These are phyloP conservation scores for Clonostachys rosea DNA, from an alignment of 2,329 filamentous ascomycete species.

Conservation along the genomic window DNA sequence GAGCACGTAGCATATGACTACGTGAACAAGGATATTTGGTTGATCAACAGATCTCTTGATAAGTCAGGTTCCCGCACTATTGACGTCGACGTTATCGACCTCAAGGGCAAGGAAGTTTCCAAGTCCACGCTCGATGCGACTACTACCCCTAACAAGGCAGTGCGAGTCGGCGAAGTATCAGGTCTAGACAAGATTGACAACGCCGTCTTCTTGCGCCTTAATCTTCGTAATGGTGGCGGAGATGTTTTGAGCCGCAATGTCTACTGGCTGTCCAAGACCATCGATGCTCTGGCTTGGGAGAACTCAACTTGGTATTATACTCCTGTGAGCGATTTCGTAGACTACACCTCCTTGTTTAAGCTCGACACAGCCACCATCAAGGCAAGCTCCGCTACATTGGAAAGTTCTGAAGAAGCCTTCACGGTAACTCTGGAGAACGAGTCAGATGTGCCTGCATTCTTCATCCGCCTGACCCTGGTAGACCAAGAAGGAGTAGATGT, in stretches of 20 bases:
- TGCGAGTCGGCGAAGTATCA: constrained; percentile 13
- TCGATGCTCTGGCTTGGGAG: constrained; percentile 50
- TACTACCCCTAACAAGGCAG: constrained; percentile 39
- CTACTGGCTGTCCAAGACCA: constrained; percentile 48
- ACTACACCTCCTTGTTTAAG: constrained; percentile 38
- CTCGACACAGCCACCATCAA: constrained; percentile 30
- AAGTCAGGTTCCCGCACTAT: constrained; percentile 32
- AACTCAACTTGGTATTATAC: constrained; percentile 56
- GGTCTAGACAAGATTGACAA: constrained; percentile 24
- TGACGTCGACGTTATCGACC: constrained; percentile 41
- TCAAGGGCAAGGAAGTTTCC: constrained; percentile 35
- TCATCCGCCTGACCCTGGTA: constrained; percentile 46
- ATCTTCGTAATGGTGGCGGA: constrained; percentile 26
- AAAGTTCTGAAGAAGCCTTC: constrained; percentile 5
- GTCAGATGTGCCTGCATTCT: constrained; percentile 49
- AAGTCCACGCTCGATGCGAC: constrained; percentile 17
- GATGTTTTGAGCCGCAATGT: constrained; percentile 48
- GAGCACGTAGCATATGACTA: constrained; percentile 57
- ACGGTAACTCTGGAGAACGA: constrained; percentile 44
- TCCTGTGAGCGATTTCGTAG: constrained; percentile 43
- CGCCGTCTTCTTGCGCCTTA: constrained; percentile 45
- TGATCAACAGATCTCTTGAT: constrained; percentile 49
- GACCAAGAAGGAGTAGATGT: constrained; percentile 37
- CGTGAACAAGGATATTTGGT: constrained; percentile 32
- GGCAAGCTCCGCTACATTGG: constrained; percentile 9